Base-by-base conservation (phyloP, 345 rosid genomes). In the Sisymbrium irio region DNA sequence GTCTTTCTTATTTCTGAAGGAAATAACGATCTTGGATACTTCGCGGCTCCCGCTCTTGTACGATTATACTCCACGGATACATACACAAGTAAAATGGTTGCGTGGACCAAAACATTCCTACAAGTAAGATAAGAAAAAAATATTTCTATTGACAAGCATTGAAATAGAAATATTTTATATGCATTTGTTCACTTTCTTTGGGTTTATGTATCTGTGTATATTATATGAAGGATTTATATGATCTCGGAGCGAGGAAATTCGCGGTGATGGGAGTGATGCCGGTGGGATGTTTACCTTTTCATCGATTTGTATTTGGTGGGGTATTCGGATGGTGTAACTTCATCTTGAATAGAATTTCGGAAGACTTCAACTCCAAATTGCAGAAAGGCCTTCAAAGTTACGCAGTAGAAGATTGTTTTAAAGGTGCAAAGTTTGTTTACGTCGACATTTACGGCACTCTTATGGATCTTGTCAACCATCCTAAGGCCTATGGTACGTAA, bases 1-100 rank as follows among this genome's bases (percentile, higher is more conserved):
- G 11, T 87, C 27, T 82, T 75, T 73, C 17, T 84, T 0, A 71
- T 84, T 6, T 78, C 81, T 10, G 73, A 82, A n/a, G 86, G 91
- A 45, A 87, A 82, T 46, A 76, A 85, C 15, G 95, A 89, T 85
- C 53, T 89, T 33, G 89, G 83, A 9, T 89, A 83, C 56, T 81
- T 67, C 28, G 15, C 4, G 0, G 50, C 79, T 45, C 83, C 74
- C 0, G 54, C 67, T n/a, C 53, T 80, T 54, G 20, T 62, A 33
- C 39, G 65, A 15, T 81, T 72, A 58, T 5, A 74, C n/a, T 80
- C 81, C 30, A 20, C 70, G 3, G 40, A 73, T 28, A 53, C 82
- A 13, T 88, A 88, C 67, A 83, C 90, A 3, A 87, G 84, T 74
- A 73, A 72, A n/a, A 71, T 81, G 74, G 63, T 76, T 54, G 22